Percentiles rank a stretch among this genome's conserved stretches.
Evolutionary conservation across 208 protist species (phyloP).

Genomic region (Wallacemonas collosoma): DNA sequence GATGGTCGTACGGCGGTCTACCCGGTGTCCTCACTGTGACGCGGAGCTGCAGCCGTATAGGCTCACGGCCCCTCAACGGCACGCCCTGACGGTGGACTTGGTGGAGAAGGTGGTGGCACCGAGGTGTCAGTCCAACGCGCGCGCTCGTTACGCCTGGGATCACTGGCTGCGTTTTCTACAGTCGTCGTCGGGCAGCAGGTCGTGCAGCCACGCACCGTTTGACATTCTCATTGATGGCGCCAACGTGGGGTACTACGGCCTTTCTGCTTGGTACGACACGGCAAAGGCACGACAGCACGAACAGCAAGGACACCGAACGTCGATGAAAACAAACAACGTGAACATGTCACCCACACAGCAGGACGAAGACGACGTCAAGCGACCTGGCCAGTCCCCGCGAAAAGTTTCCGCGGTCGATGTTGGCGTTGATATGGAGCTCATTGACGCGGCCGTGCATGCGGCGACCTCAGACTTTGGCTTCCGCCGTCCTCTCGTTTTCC

Average conservation of each 20-base stretch:
- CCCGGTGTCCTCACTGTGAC: conserved; percentile 26
- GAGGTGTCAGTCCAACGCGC: conserved; percentile 27
- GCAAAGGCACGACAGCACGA: conserved; percentile 51
- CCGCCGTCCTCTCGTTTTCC: conserved; percentile 59
- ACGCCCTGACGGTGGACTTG: conserved; percentile 44
- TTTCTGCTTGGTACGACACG: conserved; percentile 74
- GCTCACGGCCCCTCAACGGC: conserved; percentile 51
- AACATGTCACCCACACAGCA: too few species aligned
- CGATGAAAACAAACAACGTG: too few species aligned
- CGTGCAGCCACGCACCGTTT: conserved; percentile 5
- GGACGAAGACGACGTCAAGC: too few species aligned
- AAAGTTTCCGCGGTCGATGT: conserved; percentile 48
- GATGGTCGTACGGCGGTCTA: neutral
- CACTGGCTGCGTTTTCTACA: conserved; percentile 55
- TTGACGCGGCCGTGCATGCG: conserved; percentile 54
- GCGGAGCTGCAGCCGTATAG: conserved; percentile 34
- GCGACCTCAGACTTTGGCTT: conserved; percentile 39
- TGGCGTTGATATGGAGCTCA: conserved; percentile 60
- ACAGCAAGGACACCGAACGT: neutral
- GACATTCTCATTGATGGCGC: conserved; percentile 82
- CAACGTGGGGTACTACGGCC: conserved; percentile 86
- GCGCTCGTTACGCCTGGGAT: conserved; percentile 48
- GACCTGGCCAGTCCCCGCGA: neutral
- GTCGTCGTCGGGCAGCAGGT: neutral
- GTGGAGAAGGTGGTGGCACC: conserved; percentile 34